A percentile compares a stretch with the other conserved stretches of the same genome.
Conservation (phyloP, 495 filamentous ascomycete species). For the Penicillium egyptiacum region DNA sequence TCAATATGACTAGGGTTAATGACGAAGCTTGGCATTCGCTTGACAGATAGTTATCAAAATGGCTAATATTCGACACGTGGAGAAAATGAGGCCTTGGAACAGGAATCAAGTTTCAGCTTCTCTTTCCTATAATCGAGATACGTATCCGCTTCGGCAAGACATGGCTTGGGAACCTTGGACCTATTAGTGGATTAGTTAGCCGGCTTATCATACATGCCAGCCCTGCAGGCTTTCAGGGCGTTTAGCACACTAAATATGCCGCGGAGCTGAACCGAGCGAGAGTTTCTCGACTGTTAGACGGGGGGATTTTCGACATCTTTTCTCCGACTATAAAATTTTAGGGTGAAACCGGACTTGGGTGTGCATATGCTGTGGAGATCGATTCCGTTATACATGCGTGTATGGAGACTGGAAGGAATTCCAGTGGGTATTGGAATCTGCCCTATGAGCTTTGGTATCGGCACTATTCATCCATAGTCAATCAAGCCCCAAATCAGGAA, state of each 20-base stretch:
- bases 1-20: constrained; percentile 1
- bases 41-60: constrained; percentile 11
- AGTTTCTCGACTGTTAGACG: background rate
- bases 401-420: constrained; percentile 9
- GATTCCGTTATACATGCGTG: constrained; percentile 20
- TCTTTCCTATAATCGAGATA: constrained; percentile 4
- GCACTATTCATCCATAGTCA: constrained; percentile 3
- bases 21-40: constrained; percentile 23
- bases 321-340: background rate
- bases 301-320: background rate
- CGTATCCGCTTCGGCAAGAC: constrained; percentile 14
- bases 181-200: constrained; percentile 11
- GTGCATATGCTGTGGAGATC: constrained; percentile 23
- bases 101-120: background rate
- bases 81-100: background rate
- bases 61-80: constrained; percentile 1
- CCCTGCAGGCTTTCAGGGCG: constrained; percentile 11
- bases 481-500: background rate
- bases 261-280: background rate
- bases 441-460: constrained; percentile 11
- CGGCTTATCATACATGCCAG: constrained; percentile 18
- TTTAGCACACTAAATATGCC: background rate
- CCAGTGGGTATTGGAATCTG: constrained; percentile 17
- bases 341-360: constrained; percentile 10
- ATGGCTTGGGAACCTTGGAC: background rate